phyloP scores from a whole-genome alignment of 176 grass and related monocot species.

The Cenchrus purpureus region DNA sequence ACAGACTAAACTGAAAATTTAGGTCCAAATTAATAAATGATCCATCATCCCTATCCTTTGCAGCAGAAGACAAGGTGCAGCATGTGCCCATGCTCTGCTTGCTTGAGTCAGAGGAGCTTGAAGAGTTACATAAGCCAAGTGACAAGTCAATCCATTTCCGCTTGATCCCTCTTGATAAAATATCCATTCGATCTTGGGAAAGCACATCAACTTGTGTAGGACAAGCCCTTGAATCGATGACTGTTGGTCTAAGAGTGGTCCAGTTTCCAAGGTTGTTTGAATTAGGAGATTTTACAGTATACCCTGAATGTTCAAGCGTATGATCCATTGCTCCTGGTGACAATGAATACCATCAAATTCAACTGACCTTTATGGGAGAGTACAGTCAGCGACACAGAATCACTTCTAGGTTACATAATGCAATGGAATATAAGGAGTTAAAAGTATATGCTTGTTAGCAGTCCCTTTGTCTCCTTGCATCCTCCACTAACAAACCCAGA shows the following conservation, averaged over 20 bases:
- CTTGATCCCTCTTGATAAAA: slow-evolving; percentile 55
- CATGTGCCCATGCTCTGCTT: slow-evolving; percentile 63
- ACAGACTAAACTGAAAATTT: slow-evolving; percentile 61
- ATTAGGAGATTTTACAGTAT: slow-evolving; percentile 35
- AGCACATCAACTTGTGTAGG: slow-evolving; percentile 33
- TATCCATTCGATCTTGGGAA: slow-evolving; percentile 21
- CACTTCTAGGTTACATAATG: slow-evolving; percentile 29
- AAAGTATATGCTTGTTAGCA: slow-evolving; percentile 35
- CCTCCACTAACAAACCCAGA: slow-evolving; percentile 93
- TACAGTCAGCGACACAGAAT: slow-evolving; percentile 32
- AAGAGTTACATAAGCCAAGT: slow-evolving; percentile 52
- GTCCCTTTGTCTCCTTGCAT: slow-evolving; percentile 39
- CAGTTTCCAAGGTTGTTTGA: slow-evolving; percentile 20
- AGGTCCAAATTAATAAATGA: slow-evolving; percentile 58
- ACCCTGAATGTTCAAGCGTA: slow-evolving; percentile 15
- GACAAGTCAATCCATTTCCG: slow-evolving; percentile 63
- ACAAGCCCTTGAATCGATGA: slow-evolving; percentile 18
- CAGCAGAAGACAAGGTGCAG: slow-evolving; percentile 58
- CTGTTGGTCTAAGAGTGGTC: slow-evolving; percentile 32
- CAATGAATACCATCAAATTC: slow-evolving; percentile 31
- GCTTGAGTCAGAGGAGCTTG: slow-evolving; percentile 62
- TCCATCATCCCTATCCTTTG: slow-evolving; percentile 58
- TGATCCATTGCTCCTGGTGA: slow-evolving; percentile 37
- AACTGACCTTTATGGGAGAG: slow-evolving; percentile 22
- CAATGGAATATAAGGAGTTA: slow-evolving; percentile 39